Base-by-base conservation (phyloP, 2,329 filamentous ascomycete species). In the Elsinoe ampelina region DNA sequence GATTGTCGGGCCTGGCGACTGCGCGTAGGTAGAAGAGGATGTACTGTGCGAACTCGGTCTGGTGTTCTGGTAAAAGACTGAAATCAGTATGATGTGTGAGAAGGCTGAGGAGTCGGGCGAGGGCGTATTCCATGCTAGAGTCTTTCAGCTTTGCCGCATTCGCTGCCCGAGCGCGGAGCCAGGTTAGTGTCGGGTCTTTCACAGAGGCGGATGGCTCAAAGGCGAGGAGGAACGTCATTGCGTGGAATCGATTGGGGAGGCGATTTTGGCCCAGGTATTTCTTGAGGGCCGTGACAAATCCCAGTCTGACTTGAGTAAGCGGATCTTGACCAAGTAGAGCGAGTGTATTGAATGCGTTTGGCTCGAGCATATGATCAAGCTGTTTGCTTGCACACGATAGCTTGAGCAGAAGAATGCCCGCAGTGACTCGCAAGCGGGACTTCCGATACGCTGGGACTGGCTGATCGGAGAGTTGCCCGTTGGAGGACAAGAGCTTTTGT, bases 1-100 rank as follows among this genome's bases (percentile, higher is more conserved):
- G 77, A 64, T 96, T 98, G 43, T 88, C 82, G 68, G 95, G 87
- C 0, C 84, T 92, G 8, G 89, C 89, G 15, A 96, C 84, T 36
- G 85, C 83, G 60, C 80, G 84, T 47, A 97, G 77, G 67, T 95
- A 98, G 72, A 92, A 96, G 41, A 96, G 70, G 58, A 98, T 84
- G 69, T 97, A 98, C 63, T 84, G 84, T 5, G 88, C 84, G 69
- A 95, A 91, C 66, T 95, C 89, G 43, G 84, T 77, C 50, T 96
- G 73, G 48, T 90, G 85, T 12, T 82, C 79, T 2, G 83, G 72
- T 5, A 81, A 79, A 1, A 77, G 69, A 59, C 80, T 83, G 63
- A 92, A 96, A 69, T 98, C 93, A 1, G 91, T 91, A 68, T 98
- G 93, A 68, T 97, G 92, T 4, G 92, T 91, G 42, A 98, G 79